A percentile compares a stretch with the other conserved stretches of the same genome.
These are phyloP conservation scores for Botrytis medusae DNA, from an alignment of 2,329 filamentous ascomycete genomes.

Conservation along the genomic window DNA sequence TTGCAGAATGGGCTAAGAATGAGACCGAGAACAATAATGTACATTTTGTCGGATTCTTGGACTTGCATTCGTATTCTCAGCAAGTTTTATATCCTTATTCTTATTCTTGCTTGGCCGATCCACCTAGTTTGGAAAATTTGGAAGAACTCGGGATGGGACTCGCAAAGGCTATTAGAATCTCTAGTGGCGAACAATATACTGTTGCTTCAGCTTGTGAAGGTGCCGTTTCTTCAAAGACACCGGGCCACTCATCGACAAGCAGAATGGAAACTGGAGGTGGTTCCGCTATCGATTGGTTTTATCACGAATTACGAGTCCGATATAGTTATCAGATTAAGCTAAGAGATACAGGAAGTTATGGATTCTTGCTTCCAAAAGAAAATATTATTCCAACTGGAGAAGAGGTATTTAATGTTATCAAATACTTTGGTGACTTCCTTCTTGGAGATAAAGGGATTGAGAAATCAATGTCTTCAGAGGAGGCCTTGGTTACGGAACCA, in stretches of 20 bases:
- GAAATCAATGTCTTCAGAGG: conserved; percentile 32
- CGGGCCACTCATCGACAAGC: conserved; percentile 34
- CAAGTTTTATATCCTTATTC: conserved; percentile 91
- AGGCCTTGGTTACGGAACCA: conserved; percentile 19
- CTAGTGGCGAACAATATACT: conserved; percentile 71
- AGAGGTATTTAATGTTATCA: conserved; percentile 79
- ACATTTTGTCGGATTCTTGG: conserved; percentile 79
- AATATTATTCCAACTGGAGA: conserved; percentile 87
- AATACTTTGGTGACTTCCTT: conserved; percentile 81
- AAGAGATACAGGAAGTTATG: conserved; percentile 89
- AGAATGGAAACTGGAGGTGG: conserved; percentile 76
- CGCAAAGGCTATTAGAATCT: conserved; percentile 83
- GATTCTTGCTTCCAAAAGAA: conserved; percentile 83
- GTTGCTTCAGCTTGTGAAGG: conserved; percentile 87
- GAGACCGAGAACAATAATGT: conserved; percentile 69
- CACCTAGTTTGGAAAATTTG: conserved; percentile 86
- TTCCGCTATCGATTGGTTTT: conserved; percentile 92
- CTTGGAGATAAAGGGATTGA: conserved; percentile 69
- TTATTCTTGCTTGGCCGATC: conserved; percentile 74
- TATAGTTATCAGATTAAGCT: conserved; percentile 95
- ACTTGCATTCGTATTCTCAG: conserved; percentile 94
- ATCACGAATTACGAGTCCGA: conserved; percentile 76
- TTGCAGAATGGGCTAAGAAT: conserved; percentile 82
- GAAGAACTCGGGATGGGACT: conserved; percentile 87
- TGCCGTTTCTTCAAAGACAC: conserved; percentile 51